phyloP scores from a whole-genome alignment of 208 protist species.

The Phytomonas serpens region DNA sequence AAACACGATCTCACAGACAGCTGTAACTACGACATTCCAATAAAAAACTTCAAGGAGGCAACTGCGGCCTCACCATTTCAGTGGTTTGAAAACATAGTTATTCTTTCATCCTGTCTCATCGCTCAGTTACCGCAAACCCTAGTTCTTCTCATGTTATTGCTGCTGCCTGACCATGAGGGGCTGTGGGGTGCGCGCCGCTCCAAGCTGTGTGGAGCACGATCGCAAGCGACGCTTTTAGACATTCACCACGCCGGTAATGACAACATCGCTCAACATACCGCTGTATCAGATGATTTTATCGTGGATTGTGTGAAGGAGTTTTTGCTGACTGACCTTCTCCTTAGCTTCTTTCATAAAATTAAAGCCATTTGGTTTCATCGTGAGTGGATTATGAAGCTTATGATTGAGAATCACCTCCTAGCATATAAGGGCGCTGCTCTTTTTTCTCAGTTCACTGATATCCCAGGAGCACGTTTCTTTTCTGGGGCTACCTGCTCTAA shows the following conservation, averaged over 20 bases:
- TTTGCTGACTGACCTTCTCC: slow-evolving; percentile 31
- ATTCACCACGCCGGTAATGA: neutral
- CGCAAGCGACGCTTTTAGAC: neutral
- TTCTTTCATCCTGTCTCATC: neutral
- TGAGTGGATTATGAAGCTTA: slow-evolving; percentile 24
- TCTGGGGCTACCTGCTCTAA: neutral
- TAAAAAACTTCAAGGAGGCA: neutral
- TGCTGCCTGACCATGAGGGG: slow-evolving; percentile 19
- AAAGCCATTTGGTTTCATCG: slow-evolving; percentile 49
- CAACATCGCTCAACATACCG: neutral
- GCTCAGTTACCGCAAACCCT: neutral
- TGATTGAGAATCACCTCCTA: slow-evolving; percentile 8
- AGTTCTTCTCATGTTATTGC: slow-evolving; percentile 15
- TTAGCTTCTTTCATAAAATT: slow-evolving; percentile 32
- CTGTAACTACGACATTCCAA: neutral
- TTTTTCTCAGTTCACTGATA: neutral
- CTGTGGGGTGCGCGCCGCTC: slow-evolving; percentile 23
- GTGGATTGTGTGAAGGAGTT: slow-evolving; percentile 26
- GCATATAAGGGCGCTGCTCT: neutral
- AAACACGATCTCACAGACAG: neutral
- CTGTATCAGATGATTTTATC: neutral
- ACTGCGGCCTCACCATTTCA: neutral
- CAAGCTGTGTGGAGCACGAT: slow-evolving; percentile 2
- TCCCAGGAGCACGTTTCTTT: neutral
- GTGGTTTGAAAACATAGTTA: neutral